Evolutionary conservation across 2,329 filamentous ascomycete genomes (phyloP).

Genomic region (Ophiostoma himal-ulmi): DNA sequence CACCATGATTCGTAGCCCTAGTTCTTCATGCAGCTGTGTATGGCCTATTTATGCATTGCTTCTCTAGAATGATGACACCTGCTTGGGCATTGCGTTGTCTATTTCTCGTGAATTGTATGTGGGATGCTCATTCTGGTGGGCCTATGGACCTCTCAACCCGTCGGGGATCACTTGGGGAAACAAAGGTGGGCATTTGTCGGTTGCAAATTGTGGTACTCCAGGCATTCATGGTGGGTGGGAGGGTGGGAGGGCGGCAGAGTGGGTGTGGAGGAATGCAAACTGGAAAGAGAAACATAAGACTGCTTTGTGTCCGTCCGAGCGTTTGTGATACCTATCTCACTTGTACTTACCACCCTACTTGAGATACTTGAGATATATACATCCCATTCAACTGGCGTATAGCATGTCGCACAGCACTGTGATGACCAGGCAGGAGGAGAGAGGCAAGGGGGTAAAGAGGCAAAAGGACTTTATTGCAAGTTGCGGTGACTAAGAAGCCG

Average conservation of each 20-base stretch:
- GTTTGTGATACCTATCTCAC: background rate
- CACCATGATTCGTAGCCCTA: too few species aligned
- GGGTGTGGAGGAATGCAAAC: background rate
- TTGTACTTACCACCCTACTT: background rate
- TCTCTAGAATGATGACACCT: too few species aligned
- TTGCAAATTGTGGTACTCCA: background rate
- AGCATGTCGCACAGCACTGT: slow-evolving; percentile 2
- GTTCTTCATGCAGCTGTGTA: too few species aligned
- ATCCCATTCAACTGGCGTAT: background rate
- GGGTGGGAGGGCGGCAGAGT: background rate
- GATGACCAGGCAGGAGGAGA: background rate
- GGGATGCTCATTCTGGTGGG: background rate
- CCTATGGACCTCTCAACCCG: background rate
- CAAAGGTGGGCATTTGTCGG: background rate
- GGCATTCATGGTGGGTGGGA: background rate
- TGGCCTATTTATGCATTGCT: too few species aligned
- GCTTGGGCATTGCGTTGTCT: too few species aligned
- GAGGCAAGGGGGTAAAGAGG: background rate
- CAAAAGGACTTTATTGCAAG: background rate
- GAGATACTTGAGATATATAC: background rate
- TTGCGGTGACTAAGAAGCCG: slow-evolving; percentile 10
- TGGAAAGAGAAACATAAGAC: background rate
- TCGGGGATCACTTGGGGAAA: background rate
- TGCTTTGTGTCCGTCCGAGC: background rate
- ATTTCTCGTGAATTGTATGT: background rate